These are phyloP conservation scores for Fusarium pilosicola DNA, from an alignment of 2,329 filamentous ascomycete genomes.

Conservation along the genomic window DNA sequence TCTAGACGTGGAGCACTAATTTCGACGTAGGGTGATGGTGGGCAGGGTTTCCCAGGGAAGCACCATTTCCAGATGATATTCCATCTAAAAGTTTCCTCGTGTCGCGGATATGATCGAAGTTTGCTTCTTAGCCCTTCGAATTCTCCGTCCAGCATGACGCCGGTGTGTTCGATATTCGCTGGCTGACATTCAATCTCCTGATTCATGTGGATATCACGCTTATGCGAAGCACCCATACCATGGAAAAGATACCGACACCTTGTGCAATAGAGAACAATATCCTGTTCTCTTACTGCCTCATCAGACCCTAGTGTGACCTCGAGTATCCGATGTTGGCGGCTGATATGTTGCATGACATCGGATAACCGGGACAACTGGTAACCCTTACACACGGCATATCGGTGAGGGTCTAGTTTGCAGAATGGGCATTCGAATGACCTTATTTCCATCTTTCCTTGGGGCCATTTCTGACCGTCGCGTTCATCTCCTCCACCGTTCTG, in stretches of 20 bases:
- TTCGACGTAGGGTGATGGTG: not conserved
- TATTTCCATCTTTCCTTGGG: accelerated
- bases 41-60: not conserved
- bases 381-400: not conserved
- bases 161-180: not conserved
- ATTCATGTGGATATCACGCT: not conserved
- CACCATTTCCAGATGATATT: not conserved
- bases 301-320: not conserved
- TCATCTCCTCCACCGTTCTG: not conserved
- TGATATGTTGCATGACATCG: not conserved
- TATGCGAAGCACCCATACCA: not conserved
- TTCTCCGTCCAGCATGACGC: not conserved
- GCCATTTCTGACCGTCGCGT: not conserved
- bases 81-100: not conserved
- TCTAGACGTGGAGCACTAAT: not conserved
- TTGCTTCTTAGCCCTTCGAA: not conserved
- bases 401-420: not conserved
- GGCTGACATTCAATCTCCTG: not conserved
- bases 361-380: not conserved
- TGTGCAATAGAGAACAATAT: not conserved
- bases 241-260: not conserved
- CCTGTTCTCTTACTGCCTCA: accelerated
- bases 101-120: not conserved
- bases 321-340: not conserved
- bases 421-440: accelerated